Percentiles rank a stretch among this genome's conserved stretches.
Conservation (phyloP, 2,329 filamentous ascomycete genomes). For the Colletotrichum plurivorum region DNA sequence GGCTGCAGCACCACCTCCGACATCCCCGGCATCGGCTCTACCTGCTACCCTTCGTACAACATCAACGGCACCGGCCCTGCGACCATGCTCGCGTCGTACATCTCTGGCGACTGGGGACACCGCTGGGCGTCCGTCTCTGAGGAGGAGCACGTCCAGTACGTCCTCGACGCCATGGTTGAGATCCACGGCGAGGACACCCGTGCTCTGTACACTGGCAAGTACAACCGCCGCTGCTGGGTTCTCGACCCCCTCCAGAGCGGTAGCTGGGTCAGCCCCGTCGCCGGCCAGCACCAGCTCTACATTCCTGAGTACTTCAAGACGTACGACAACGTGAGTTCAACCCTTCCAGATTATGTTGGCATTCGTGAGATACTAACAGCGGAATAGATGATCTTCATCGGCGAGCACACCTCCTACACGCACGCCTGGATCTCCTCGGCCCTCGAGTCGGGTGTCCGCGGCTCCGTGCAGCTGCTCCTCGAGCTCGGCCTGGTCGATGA, state of each 20-base stretch:
- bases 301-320: conserved; percentile 82
- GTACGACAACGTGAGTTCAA: conserved; percentile 65
- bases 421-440: conserved; percentile 80
- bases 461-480: conserved; percentile 74
- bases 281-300: conserved; percentile 78
- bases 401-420: conserved; percentile 79
- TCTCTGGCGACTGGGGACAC: conserved; percentile 56
- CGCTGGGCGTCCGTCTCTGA: conserved; percentile 58
- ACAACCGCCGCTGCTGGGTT: conserved; percentile 76
- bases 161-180: conserved; percentile 76
- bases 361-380: background rate
- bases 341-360: background rate
- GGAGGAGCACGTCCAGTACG: conserved; percentile 73
- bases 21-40: conserved; percentile 71
- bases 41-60: conserved; percentile 78
- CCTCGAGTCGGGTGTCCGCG: conserved; percentile 76
- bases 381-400: conserved; percentile 74
- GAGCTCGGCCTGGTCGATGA: conserved; percentile 78
- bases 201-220: conserved; percentile 76
- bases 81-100: conserved; percentile 73
- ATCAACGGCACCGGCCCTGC: conserved; percentile 75
- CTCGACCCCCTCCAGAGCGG: conserved; percentile 72
- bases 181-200: conserved; percentile 74
- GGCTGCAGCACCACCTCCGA: conserved; percentile 71
- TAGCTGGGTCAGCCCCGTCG: conserved; percentile 72